Base-by-base conservation (phyloP, 805 yeast genomes). In the Wickerhamiella azymoides region DNA sequence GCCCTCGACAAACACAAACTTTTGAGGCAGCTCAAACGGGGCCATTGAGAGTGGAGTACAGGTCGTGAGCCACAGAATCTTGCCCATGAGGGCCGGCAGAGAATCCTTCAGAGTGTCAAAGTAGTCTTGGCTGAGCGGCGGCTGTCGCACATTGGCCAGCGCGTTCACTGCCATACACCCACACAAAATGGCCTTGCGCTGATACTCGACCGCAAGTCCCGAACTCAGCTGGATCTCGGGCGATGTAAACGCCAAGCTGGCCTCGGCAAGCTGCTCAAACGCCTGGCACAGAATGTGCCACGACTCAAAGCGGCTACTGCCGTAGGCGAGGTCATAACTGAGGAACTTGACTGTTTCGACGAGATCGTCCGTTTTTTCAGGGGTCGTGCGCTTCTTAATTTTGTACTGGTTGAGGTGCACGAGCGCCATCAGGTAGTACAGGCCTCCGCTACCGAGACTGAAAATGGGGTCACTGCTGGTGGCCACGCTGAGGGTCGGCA, bases 261-360 rank as follows among this genome's bases (percentile, higher is more conserved):
- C 95, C 52, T 89, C 96, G 0, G 81, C 94, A 36, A 83, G 64
- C 47, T 69, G 77, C 0, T 86, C 79, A 53, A 72, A 86, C 0
- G 89, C 78, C 56, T 80, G 85, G 0, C 93, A 95, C 11, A 92
- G 59, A 1, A 84, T 69, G 36, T 77, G 66, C 99, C 99, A 92
- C 8, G 84, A 76, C 61, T 92, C 98, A 40, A 80, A 69, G 26
- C 96, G 65, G 35, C 72, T 64, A 1, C 81, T 71, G 3, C 81
- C 77, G 54, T 78, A 78, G 1, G 77, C 55, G 14, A 92, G 61
- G 58, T 92, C 97, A 45, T 68, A 65, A 42, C 69, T 71, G 48
- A 86, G 69, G 60, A 79, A 72, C 40, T 71, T 70, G 14, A 84
- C 73, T 1, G 92, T 84, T 37, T 74, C 71, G 47, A 83, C 92